Conservation (phyloP, 2,329 filamentous ascomycete genomes). For the Colletotrichum liriopes region DNA sequence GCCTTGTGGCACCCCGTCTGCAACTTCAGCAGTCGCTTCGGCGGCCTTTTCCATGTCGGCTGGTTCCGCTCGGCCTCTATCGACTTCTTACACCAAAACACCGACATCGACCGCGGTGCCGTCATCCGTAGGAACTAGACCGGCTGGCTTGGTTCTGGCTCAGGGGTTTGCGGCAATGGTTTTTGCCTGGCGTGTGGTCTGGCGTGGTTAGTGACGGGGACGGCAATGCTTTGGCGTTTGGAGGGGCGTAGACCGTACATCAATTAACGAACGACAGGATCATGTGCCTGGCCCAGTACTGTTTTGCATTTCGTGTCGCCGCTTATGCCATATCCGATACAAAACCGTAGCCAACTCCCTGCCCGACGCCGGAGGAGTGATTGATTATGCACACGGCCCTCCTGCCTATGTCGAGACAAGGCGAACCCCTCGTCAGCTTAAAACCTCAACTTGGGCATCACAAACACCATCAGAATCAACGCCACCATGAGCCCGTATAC, state of each 20-base stretch:
- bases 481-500: slow-evolving; percentile 87
- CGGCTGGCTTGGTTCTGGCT: not conserved
- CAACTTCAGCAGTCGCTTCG: not conserved
- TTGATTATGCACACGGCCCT: not conserved
- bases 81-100: not conserved
- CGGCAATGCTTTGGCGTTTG: not conserved
- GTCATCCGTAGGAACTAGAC: not conserved
- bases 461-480: slow-evolving; percentile 85
- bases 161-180: not conserved
- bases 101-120: not conserved
- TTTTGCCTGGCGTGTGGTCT: not conserved
- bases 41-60: not conserved
- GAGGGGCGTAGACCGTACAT: not conserved
- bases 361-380: not conserved
- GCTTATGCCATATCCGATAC: slow-evolving; percentile 5
- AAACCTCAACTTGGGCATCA: slow-evolving; percentile 90
- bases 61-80: not conserved
- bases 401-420: no score
- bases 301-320: not conserved
- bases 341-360: not conserved
- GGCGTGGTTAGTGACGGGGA: not conserved
- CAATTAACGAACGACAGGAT: not conserved
- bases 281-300: not conserved
- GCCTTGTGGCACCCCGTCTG: not conserved
- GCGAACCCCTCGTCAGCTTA: slow-evolving; percentile 56